Evolutionary conservation across 1,284 basidiomycete genomes (phyloP).

Genomic region (Lignosus rhinocerotis): DNA sequence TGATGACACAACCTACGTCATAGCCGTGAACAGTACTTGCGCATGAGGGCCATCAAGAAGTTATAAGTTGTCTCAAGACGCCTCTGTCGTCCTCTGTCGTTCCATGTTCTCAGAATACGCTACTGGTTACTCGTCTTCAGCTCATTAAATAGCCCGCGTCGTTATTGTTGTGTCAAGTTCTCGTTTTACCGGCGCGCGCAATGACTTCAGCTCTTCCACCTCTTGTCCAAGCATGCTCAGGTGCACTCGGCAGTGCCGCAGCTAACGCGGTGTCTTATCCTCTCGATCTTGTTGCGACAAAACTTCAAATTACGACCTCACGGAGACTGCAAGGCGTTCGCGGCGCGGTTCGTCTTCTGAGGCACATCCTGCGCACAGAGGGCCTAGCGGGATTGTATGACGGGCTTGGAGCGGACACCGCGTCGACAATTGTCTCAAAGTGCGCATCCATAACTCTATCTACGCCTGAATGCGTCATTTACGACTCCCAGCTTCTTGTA

Average conservation of each 20-base stretch:
- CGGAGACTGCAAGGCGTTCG: slow-evolving; percentile 36
- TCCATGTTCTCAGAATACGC: too few relatives aligned
- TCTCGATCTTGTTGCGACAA: slow-evolving; percentile 53
- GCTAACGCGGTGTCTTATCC: slow-evolving; percentile 56
- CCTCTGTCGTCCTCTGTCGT: too few relatives aligned
- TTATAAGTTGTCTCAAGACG: too few relatives aligned
- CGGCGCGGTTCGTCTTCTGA: slow-evolving; percentile 39
- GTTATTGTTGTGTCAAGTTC: too few relatives aligned
- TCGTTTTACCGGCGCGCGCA: not conserved
- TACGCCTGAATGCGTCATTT: not conserved
- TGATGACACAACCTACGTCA: not conserved
- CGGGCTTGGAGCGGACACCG: slow-evolving; percentile 50
- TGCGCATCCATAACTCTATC: slow-evolving; percentile 28
- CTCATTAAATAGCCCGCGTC: too few relatives aligned
- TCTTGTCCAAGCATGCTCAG: slow-evolving; percentile 55
- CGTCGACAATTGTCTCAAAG: slow-evolving; percentile 55
- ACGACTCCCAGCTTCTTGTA: slow-evolving; percentile 41
- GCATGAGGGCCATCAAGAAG: too few relatives aligned
- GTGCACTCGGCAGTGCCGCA: slow-evolving; percentile 52
- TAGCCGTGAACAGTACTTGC: too few relatives aligned
- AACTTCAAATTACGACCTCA: slow-evolving; percentile 37
- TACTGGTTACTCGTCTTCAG: too few relatives aligned
- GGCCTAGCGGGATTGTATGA: slow-evolving; percentile 49
- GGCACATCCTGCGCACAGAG: slow-evolving; percentile 38
- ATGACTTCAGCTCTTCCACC: slow-evolving; percentile 61